Conservation (phyloP, 2,329 filamentous ascomycete species). For the Pezicula neosporulosa region DNA sequence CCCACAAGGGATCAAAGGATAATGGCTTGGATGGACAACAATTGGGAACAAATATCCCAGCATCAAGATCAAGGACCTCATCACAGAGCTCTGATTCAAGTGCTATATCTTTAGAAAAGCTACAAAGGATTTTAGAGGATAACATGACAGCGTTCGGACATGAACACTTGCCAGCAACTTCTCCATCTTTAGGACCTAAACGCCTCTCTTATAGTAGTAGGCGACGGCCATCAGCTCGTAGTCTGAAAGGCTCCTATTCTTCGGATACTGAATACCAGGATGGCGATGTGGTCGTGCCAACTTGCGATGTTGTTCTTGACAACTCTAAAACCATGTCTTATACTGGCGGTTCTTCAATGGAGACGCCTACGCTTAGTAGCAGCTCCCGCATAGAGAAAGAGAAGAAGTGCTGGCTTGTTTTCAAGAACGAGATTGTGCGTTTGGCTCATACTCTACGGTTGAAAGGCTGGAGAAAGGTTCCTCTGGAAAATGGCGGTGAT, state of each 20-base stretch:
- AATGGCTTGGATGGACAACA: slow-evolving; percentile 7
- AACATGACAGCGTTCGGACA: slow-evolving; percentile 42
- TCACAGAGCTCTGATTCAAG: slow-evolving; percentile 66
- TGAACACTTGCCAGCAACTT: slow-evolving; percentile 19
- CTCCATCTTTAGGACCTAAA: slow-evolving; percentile 19
- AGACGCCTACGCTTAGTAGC: slow-evolving; percentile 34
- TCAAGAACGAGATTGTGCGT: slow-evolving; percentile 90
- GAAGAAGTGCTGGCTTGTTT: slow-evolving; percentile 73
- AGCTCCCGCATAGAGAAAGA: slow-evolving; percentile 59
- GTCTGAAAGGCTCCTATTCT: slow-evolving; percentile 43
- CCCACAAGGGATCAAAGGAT: slow-evolving; percentile 32
- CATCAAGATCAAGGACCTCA: slow-evolving; percentile 35
- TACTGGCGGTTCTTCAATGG: slow-evolving; percentile 48
- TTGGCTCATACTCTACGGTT: slow-evolving; percentile 84
- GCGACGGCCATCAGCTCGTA: slow-evolving; percentile 15
- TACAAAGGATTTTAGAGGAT: slow-evolving; percentile 77
- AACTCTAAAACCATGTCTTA: slow-evolving; percentile 88
- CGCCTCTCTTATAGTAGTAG: slow-evolving; percentile 11
- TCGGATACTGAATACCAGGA: slow-evolving; percentile 86
- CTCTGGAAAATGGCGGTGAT: slow-evolving; percentile 64
- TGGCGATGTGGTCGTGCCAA: slow-evolving; percentile 77
- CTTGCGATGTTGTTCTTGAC: slow-evolving; percentile 80
- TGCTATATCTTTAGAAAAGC: slow-evolving; percentile 70
- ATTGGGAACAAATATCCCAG: slow-evolving; percentile 6
- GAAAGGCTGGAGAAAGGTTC: slow-evolving; percentile 86